Conservation (phyloP, 2,329 filamentous ascomycete genomes). For the Pseudonectria buxi region DNA sequence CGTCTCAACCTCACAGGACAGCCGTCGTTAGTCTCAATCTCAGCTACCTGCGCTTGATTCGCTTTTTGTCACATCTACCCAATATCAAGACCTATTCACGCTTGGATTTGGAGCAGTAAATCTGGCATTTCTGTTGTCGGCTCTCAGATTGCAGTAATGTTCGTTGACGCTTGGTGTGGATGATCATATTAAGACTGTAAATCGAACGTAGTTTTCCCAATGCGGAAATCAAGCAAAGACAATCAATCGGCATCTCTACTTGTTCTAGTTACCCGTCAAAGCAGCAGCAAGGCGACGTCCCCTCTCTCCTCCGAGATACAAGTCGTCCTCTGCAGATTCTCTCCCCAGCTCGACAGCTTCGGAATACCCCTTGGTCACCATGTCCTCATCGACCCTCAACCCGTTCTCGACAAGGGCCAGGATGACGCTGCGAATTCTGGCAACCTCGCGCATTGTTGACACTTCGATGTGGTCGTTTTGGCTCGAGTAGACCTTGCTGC, state of each 20-base stretch:
- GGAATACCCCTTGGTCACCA: conserved; percentile 74
- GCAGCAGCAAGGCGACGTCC: conserved; percentile 44
- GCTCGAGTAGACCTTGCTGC: conserved; percentile 81
- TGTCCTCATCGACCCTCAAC: conserved; percentile 82
- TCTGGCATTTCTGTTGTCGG: no score
- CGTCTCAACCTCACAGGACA: no score
- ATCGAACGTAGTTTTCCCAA: no score
- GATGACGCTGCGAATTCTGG: conserved; percentile 74
- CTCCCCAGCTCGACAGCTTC: conserved; percentile 70
- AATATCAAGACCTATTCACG: no score
- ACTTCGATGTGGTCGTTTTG: conserved; percentile 82
- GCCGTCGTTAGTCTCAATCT: no score
- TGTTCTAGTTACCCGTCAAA: conserved; percentile 20
- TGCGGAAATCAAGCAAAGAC: no score
- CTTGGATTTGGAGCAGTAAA: no score
- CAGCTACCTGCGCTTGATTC: no score
- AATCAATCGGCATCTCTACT: not conserved
- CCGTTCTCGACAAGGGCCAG: conserved; percentile 75
- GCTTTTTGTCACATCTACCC: no score
- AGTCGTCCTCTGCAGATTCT: conserved; percentile 50
- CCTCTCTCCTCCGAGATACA: conserved; percentile 54
- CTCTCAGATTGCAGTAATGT: no score
- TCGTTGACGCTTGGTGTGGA: no score
- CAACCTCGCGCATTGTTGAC: conserved; percentile 80
- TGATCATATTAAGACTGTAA: no score